Conservation (phyloP, 169 alveolate genomes). For the Cryptosporidium viatorum region DNA sequence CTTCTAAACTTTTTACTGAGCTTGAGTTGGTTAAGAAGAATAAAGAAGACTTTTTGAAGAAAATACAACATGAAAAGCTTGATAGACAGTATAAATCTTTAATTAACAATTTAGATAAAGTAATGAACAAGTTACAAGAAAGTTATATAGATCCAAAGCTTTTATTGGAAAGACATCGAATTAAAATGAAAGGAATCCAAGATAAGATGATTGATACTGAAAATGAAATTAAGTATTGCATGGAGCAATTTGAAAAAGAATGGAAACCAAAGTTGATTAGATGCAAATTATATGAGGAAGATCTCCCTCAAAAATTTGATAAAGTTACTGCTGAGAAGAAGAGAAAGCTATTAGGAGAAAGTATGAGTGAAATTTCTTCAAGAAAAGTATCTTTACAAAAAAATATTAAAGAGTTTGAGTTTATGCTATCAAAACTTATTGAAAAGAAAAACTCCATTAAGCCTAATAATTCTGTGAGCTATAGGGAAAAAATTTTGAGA, state of each 20-base stretch:
- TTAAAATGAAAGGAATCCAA: background rate
- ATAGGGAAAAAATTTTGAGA: conserved; percentile 10
- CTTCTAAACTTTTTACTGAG: background rate
- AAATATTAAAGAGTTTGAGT: conserved; percentile 22
- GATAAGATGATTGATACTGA: conserved; percentile 4
- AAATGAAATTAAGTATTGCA: background rate
- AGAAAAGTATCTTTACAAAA: background rate
- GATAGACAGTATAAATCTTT: background rate
- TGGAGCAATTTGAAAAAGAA: background rate
- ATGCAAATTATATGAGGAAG: conserved; percentile 3
- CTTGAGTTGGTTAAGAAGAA: background rate
- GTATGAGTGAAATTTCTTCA: conserved; percentile 29
- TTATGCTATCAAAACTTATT: background rate
- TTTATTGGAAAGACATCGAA: background rate
- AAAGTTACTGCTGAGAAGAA: conserved; percentile 26
- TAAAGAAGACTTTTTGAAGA: background rate
- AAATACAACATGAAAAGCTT: conserved; percentile 8
- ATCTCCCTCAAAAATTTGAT: background rate
- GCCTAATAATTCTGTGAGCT: background rate
- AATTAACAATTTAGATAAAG: background rate
- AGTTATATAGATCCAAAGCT: conserved; percentile 17
- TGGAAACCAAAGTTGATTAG: conserved; percentile 30
- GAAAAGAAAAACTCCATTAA: background rate
- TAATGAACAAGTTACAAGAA: background rate
- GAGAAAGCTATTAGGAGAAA: conserved; percentile 21